phyloP scores from a whole-genome alignment of 2,329 filamentous ascomycete species.

The Pezicula rhizophila region DNA sequence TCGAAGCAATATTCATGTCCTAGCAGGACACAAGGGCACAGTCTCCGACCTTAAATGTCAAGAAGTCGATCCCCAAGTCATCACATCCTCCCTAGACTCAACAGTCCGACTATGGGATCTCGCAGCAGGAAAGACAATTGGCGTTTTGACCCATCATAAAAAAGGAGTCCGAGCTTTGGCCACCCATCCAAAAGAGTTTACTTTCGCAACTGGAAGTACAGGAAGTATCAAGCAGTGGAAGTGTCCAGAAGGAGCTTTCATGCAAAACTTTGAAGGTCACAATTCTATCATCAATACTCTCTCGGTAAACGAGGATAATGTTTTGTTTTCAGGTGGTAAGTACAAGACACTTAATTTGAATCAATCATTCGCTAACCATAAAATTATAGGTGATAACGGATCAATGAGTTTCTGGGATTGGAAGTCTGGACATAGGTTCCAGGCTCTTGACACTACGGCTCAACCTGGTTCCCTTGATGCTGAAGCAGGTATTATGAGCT shows the following conservation, averaged over 20 bases:
- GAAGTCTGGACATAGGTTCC: conserved; percentile 92
- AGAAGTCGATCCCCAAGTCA: conserved; percentile 93
- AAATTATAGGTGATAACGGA: conserved; percentile 65
- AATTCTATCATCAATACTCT: conserved; percentile 95
- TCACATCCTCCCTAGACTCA: conserved; percentile 85
- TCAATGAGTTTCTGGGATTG: conserved; percentile 98
- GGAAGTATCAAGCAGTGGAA: conserved; percentile 99
- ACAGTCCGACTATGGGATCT: conserved; percentile 93
- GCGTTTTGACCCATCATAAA: conserved; percentile 95
- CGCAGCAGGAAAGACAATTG: conserved; percentile 92
- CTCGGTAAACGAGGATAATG: conserved; percentile 88
- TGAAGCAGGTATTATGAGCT: conserved; percentile 90
- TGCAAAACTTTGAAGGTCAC: conserved; percentile 98
- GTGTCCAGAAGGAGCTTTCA: conserved; percentile 93
- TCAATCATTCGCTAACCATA: neutral
- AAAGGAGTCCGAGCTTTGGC: conserved; percentile 86
- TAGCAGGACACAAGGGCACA: conserved; percentile 85
- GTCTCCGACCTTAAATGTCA: conserved; percentile 87
- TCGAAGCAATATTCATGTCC: conserved; percentile 88
- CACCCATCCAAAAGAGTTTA: conserved; percentile 87
- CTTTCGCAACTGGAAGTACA: conserved; percentile 87
- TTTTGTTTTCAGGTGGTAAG: conserved; percentile 77
- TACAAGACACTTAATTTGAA: neutral
- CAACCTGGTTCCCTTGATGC: conserved; percentile 93
- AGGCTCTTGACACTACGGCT: conserved; percentile 81